These are phyloP conservation scores for Citrus inodora DNA, from an alignment of 345 rosid species.

Conservation along the genomic window DNA sequence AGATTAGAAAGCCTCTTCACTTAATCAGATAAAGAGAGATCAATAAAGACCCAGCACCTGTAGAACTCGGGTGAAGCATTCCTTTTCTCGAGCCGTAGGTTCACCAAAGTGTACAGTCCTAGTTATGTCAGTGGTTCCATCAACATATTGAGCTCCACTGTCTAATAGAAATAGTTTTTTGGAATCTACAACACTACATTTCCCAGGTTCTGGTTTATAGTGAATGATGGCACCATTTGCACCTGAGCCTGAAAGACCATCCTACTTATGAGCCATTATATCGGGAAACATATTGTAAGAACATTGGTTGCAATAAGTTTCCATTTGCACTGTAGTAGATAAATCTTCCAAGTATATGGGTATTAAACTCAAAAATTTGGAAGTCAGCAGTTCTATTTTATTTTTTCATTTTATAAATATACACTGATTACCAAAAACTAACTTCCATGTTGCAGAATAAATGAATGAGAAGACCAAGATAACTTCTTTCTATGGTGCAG, in stretches of 20 bases:
- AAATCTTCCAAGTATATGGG: not conserved
- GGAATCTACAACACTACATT: constrained; percentile 74
- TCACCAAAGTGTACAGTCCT: constrained; percentile 90
- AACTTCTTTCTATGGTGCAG: not conserved
- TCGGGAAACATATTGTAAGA: not conserved
- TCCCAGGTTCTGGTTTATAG: constrained; percentile 81
- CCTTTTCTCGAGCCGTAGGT: constrained; percentile 76
- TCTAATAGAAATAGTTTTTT: constrained; percentile 76
- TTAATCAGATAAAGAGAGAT: not conserved
- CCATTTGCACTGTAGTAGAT: not conserved
- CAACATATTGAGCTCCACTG: constrained; percentile 94
- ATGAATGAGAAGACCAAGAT: not conserved
- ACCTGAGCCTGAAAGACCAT: constrained; percentile 69
- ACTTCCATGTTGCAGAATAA: not conserved
- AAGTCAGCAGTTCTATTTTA: no score
- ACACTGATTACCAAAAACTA: not conserved
- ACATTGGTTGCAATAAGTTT: not conserved
- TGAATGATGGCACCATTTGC: constrained; percentile 97
- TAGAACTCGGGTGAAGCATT: constrained; percentile 90
- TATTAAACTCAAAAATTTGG: no score
- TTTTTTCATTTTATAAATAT: not conserved
- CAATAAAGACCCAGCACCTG: constrained; percentile 43
- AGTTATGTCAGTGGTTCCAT: constrained; percentile 96
- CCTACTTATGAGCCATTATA: constrained; percentile 10
- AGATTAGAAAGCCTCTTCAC: not conserved